phyloP scores from a whole-genome alignment of 192 early-diverging fungal species.

The Oehlia diaphana region DNA sequence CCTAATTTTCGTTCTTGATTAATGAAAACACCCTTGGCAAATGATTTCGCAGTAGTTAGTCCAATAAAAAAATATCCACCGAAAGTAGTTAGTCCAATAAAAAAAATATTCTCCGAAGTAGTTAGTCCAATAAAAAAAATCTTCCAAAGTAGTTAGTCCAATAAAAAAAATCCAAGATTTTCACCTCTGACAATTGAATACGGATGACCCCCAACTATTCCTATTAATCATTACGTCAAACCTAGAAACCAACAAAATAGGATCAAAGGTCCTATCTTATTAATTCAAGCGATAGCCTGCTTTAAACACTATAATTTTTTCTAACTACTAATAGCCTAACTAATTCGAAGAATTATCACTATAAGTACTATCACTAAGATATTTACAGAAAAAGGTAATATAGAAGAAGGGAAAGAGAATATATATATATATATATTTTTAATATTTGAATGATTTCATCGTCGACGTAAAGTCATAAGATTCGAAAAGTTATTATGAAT shows the following conservation, averaged over 20 bases:
- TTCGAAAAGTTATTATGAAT: conserved; percentile 79
- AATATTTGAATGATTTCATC: conserved; percentile 59
- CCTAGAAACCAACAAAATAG: conserved; percentile 51
- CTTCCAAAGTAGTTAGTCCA: conserved; percentile 75
- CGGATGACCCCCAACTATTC: conserved; percentile 81
- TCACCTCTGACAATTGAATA: conserved; percentile 81
- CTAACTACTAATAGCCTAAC: conserved; percentile 62
- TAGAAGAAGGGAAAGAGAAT: no score
- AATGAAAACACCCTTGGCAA: conserved; percentile 65
- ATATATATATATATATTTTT: no score
- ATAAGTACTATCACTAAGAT: no score
- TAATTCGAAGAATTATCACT: conserved; percentile 80
- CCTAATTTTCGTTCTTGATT: conserved; percentile 77
- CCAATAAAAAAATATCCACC: conserved; percentile 67
- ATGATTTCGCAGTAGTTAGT: conserved; percentile 77
- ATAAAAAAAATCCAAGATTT: conserved; percentile 83
- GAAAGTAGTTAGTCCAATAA: conserved; percentile 38
- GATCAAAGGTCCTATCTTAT: conserved; percentile 57
- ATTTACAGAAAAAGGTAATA: no score
- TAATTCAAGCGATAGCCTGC: conserved; percentile 66
- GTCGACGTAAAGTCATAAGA: conserved; percentile 67
- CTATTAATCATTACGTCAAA: conserved; percentile 76
- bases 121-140: conserved; percentile 63
- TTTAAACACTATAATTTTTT: conserved; percentile 70
- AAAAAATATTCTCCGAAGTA: conserved; percentile 56